phyloP scores from a whole-genome alignment of 2,329 filamentous ascomycete genomes.

The Diaporthe caulivora region DNA sequence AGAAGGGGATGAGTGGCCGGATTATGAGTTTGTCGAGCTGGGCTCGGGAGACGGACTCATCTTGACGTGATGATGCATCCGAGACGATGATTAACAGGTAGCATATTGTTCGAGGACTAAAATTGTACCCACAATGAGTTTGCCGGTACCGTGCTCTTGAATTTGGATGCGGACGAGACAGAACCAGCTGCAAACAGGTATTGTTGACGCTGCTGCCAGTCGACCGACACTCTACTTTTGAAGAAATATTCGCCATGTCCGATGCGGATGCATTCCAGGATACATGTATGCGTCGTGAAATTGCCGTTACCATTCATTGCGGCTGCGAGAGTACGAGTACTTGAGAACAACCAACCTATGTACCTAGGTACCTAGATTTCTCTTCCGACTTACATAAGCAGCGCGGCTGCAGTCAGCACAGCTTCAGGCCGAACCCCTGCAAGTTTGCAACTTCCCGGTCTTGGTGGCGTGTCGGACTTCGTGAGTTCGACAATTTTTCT shows the following conservation, averaged over 20 bases:
- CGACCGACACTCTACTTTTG: neutral
- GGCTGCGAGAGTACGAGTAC: too few relatives aligned
- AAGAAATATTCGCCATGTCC: neutral
- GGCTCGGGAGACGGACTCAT: conserved; percentile 68
- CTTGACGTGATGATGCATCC: conserved; percentile 54
- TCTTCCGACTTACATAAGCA: conserved; percentile 1
- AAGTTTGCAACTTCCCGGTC: conserved; percentile 22
- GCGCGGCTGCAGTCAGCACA: neutral
- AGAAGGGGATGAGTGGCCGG: conserved; percentile 47
- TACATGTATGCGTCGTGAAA: neutral
- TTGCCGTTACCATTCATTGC: neutral
- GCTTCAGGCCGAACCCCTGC: conserved; percentile 10
- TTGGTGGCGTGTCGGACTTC: conserved; percentile 32
- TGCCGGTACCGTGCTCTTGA: neutral
- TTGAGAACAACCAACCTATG: too few relatives aligned
- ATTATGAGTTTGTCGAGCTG: conserved; percentile 64
- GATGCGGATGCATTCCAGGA: neutral
- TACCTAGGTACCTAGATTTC: neutral
- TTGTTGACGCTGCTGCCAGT: neutral
- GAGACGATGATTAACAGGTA: neutral
- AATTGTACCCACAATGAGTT: too few relatives aligned
- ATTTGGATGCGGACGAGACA: conserved; percentile 4
- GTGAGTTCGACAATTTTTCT: conserved; percentile 33
- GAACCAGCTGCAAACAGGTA: conserved; percentile 10
- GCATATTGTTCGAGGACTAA: too few relatives aligned